phyloP scores from a whole-genome alignment of 768 basidiomycete species.

The Cyathus striatus region DNA sequence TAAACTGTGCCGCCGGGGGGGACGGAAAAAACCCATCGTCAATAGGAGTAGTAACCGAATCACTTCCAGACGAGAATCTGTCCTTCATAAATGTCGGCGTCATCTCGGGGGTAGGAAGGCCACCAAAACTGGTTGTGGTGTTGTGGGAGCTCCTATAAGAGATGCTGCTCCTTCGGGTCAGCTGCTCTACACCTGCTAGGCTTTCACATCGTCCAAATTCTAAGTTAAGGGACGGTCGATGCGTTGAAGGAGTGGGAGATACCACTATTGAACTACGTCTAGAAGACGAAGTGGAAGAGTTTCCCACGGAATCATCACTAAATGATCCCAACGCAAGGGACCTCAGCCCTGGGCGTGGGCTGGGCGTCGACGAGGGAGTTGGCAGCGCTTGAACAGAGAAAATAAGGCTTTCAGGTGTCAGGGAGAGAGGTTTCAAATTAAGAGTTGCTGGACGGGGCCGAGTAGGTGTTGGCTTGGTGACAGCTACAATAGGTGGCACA shows the following conservation, averaged over 20 bases:
- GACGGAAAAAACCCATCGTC: slow-evolving; percentile 41
- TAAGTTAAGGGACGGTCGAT: slow-evolving; percentile 34
- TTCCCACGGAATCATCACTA: slow-evolving; percentile 21
- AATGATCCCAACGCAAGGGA: slow-evolving; percentile 41
- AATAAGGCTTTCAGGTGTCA: slow-evolving; percentile 50
- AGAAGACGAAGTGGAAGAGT: slow-evolving; percentile 12
- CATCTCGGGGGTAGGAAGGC: slow-evolving; percentile 69
- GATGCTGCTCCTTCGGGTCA: slow-evolving; percentile 62
- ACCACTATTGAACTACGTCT: slow-evolving; percentile 28
- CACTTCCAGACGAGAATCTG: slow-evolving; percentile 20
- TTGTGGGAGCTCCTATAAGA: slow-evolving; percentile 62
- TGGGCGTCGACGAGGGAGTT: slow-evolving; percentile 51
- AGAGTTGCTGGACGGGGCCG: slow-evolving; percentile 65
- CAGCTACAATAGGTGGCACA: slow-evolving; percentile 22
- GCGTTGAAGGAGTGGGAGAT: slow-evolving; percentile 22
- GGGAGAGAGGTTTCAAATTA: slow-evolving; percentile 67
- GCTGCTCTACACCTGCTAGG: slow-evolving; percentile 26
- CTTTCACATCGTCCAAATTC: slow-evolving; percentile 20
- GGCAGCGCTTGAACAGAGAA: slow-evolving; percentile 34
- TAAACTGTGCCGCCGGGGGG: slow-evolving; percentile 19
- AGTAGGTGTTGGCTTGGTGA: slow-evolving; percentile 30
- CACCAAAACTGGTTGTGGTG: slow-evolving; percentile 25
- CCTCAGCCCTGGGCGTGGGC: slow-evolving; percentile 42
- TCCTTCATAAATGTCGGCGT: slow-evolving; percentile 53
- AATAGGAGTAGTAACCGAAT: slow-evolving; percentile 16